phyloP scores from a whole-genome alignment of 129 eudicot species.

The Pseudognaphalium luteoalbum region DNA sequence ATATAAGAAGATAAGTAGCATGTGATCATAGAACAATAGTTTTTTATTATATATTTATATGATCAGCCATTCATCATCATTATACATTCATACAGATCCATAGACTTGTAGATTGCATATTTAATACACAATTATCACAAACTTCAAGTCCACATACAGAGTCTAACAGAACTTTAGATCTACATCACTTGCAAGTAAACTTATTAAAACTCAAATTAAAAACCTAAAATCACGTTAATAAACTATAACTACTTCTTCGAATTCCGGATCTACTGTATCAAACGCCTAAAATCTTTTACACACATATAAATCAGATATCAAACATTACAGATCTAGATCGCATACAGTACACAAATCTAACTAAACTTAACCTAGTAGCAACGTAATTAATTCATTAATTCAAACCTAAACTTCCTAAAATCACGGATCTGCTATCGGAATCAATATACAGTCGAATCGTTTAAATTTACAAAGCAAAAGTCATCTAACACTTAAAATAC shows the following conservation, averaged over 20 bases:
- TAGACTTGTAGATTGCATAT: neutral
- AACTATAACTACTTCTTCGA: neutral
- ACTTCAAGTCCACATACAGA: neutral
- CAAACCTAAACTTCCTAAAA: neutral
- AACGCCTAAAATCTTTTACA: neutral
- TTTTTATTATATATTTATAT: too few relatives aligned
- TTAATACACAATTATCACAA: neutral
- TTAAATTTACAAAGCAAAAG: neutral
- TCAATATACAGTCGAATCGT: neutral
- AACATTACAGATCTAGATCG: neutral
- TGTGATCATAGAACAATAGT: neutral
- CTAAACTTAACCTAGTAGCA: neutral
- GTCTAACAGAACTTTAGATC: neutral
- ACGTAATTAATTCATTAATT: neutral
- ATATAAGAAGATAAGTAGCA: neutral
- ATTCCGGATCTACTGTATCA: neutral
- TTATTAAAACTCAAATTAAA: neutral
- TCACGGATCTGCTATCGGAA: neutral
- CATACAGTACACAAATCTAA: neutral
- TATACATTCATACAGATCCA: too few relatives aligned
- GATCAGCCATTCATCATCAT: too few relatives aligned
- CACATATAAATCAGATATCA: neutral
- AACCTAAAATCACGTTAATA: neutral
- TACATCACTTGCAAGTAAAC: neutral
- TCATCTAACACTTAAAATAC: conserved; percentile 9